Base-by-base conservation (phyloP, 129 eudicot genomes). In the Flaveria linearis region DNA sequence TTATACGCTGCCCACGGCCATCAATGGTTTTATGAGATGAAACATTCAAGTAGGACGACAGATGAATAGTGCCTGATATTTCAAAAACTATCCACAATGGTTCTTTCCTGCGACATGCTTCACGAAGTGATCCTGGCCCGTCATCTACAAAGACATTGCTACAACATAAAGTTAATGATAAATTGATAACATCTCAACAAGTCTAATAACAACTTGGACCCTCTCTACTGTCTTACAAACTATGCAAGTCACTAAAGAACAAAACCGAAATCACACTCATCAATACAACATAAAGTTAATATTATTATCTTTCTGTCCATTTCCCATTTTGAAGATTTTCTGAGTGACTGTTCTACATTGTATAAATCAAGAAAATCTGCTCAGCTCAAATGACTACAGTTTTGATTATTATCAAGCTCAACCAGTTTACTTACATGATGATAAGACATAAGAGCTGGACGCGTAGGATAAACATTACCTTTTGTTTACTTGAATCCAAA, bases 121-220 rank as follows among this genome's bases (percentile, higher is more conserved):
- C 91, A 79, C 97, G 97, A 58, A 90, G 93, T 61, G 98, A 90
- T 76, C 97, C 96, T 62, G 96, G 96, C 55, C 98, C 98, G 73
- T 90, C 98, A 84, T 93, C 98, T 93, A 79, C 80, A 88, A 41
- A 77, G 60, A 50, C 49, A 43, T 73, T 2, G 39, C 55, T 56
- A 73, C 73, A 73, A 73, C 43, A 50, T 36, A 69, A 13, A 33
- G 12, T 58, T 47, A 61, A 61, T 16, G 39, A 9, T 52, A 41
- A 66, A 60, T 45, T 16, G 36, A 9, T 52, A 41, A 66, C 5
- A 68, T 52, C 67, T 52, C 33, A 42, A 68, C 51, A 43, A 56
- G 1, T 36, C 7, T 36, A 36, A 36, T 36, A 36, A 5, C 1
- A 5, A 36, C 41, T 36, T 36, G 41, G 39, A 5, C 33, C 33